These are phyloP conservation scores for Sporothrix curviconia DNA, from an alignment of 2,329 filamentous ascomycete species.

Conservation along the genomic window DNA sequence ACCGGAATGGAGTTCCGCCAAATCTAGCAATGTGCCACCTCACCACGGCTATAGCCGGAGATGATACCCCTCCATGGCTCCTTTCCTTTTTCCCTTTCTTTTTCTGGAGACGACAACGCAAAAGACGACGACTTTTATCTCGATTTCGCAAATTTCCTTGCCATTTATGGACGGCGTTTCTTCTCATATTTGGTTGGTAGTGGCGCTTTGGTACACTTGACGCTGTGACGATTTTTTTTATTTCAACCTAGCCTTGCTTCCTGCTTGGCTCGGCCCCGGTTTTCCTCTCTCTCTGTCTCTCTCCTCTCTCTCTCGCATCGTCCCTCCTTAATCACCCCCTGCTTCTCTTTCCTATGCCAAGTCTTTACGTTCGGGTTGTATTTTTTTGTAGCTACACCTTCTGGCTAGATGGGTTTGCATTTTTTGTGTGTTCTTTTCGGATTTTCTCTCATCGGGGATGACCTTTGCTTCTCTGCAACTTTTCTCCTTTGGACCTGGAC, in stretches of 20 bases:
- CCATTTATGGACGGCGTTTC: conserved; percentile 1
- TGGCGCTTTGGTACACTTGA: neutral
- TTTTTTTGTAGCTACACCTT: too few species aligned
- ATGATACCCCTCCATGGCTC: neutral
- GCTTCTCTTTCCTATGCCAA: neutral
- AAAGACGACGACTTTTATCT: neutral
- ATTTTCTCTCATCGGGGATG: neutral
- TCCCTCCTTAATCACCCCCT: neutral
- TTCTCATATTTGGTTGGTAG: neutral
- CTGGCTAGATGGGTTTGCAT: neutral
- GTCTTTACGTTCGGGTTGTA: neutral
- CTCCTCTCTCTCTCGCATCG: neutral
- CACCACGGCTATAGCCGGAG: conserved; percentile 16
- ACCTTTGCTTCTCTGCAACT: neutral
- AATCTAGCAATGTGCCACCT: neutral
- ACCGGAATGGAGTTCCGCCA: conserved; percentile 16
- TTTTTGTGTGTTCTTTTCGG: neutral
- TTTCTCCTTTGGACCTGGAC: neutral
- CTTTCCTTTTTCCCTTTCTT: too few species aligned
- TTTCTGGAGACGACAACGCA: neutral
- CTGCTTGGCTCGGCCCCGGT: neutral
- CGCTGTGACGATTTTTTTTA: neutral
- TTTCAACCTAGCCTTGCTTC: neutral
- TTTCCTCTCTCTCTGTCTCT: neutral
- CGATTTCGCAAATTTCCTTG: neutral